phyloP scores from a whole-genome alignment of 345 rosid genomes.

The Arabidopsis thaliana region DNA sequence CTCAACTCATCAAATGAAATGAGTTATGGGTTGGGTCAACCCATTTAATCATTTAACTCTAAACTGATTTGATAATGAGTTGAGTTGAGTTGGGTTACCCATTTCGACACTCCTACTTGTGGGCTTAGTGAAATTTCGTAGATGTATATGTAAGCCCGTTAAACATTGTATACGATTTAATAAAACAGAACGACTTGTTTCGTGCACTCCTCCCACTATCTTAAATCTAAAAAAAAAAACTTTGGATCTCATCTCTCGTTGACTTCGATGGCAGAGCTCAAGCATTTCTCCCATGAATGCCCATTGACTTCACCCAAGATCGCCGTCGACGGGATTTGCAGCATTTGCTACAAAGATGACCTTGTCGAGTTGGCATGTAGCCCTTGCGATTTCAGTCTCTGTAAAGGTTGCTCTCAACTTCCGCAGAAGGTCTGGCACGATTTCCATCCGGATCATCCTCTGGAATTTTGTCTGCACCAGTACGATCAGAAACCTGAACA shows the following conservation, averaged over 20 bases:
- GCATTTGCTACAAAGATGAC: slow-evolving; percentile 29
- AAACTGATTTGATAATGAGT: no score
- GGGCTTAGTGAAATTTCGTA: no score
- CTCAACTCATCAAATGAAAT: no score
- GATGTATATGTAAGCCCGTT: no score
- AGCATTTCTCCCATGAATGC: slow-evolving; percentile 17
- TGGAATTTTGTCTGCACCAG: neutral
- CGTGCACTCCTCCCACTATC: neutral
- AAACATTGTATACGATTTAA: no score
- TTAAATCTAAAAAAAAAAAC: neutral
- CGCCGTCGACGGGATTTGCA: slow-evolving; percentile 6
- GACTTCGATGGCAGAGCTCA: neutral
- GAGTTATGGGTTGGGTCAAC: no score
- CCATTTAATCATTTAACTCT: no score
- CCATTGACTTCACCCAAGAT: neutral
- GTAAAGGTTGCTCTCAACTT: slow-evolving; percentile 18
- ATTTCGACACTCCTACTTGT: no score
- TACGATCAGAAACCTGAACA: neutral
- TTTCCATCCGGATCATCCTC: slow-evolving; percentile 29
- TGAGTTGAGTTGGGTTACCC: no score
- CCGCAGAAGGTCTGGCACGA: neutral
- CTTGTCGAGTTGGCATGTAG: neutral
- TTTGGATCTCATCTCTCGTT: neutral
- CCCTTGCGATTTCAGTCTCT: slow-evolving; percentile 10
- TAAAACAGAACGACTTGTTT: neutral